These are phyloP conservation scores for Lecanicillium sp. DNA, from an alignment of 2,329 filamentous ascomycete genomes.

Conservation along the genomic window DNA sequence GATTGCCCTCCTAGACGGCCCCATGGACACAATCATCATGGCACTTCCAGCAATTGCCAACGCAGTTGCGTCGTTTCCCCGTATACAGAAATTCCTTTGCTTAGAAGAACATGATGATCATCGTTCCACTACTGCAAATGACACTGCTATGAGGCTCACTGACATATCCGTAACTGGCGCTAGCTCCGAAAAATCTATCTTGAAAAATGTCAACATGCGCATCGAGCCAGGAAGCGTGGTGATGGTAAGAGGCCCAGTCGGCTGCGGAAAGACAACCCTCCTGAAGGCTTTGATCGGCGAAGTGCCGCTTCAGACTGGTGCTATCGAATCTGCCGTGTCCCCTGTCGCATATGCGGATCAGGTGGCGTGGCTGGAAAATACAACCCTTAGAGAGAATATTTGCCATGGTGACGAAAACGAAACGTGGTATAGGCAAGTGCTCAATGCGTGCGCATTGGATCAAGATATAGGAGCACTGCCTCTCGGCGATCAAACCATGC, in stretches of 20 bases:
- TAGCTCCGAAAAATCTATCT: background rate
- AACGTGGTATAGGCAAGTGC: conserved; percentile 5
- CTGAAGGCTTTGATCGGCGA: conserved; percentile 14
- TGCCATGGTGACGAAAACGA: conserved; percentile 4
- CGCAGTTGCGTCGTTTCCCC: conserved; percentile 4
- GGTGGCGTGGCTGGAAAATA: conserved; percentile 6
- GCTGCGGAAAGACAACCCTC: conserved; percentile 13
- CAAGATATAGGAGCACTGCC: conserved; percentile 30
- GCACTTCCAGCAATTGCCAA: conserved; percentile 3
- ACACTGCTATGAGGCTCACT: conserved; percentile 2
- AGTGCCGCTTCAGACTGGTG: conserved; percentile 7
- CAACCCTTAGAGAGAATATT: conserved; percentile 7
- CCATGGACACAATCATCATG: conserved; percentile 3
- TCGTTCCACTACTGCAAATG: conserved; percentile 4
- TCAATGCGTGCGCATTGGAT: conserved; percentile 15
- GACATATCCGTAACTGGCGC: background rate
- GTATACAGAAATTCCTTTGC: conserved; percentile 6
- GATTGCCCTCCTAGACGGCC: conserved; percentile 1
- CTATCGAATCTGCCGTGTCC: conserved; percentile 9
- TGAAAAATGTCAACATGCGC: conserved; percentile 4
- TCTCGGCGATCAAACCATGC: conserved; percentile 6
- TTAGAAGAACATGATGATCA: conserved; percentile 4
- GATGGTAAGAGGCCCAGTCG: conserved; percentile 16
- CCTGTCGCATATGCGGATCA: conserved; percentile 11
- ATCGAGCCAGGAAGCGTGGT: conserved; percentile 17